Base-by-base conservation (phyloP, 495 filamentous ascomycete genomes). In the Letharia columbiana region DNA sequence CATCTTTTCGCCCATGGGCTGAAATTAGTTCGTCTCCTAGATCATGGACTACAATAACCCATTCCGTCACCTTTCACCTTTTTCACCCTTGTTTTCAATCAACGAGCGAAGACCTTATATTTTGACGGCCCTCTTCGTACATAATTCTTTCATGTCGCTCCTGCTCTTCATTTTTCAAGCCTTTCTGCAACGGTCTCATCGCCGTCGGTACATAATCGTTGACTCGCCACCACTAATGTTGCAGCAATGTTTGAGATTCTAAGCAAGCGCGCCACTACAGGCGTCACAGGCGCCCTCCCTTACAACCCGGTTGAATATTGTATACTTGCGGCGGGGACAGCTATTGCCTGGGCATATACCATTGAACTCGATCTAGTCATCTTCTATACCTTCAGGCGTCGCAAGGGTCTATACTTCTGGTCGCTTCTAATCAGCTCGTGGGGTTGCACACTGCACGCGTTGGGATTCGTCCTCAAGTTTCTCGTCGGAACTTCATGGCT, bases 391-490 rank as follows among this genome's bases (percentile, higher is more conserved):
- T 82, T 83, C 67, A 72, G 75, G 33, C 74, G 75, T 58, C 79
- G 80, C 56, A 73, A 67, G 15, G 81, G 81, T 6, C 62, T 80
- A 2, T 80, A 80, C 74, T 87, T 86, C 70, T 86, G 83, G 82
- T 78, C 80, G 45, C 74, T 83, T 60, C 69, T 84, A 10, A 68
- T 85, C 49, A 77, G 77, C 6, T 81, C 82, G 0, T 76, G 81
- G 68, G 86, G 85, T 47, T 76, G 88, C 28, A 73, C 83, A 18
- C 77, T 83, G 8, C 84, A 87, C 69, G 78, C 80, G 5, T 64
- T 86, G 28, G 87, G 85, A 10, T 86, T 86, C 71, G 70, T 89
- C 35, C 75, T 88, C 68, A 85, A 85, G 64, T 85, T 83, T 71
- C 85, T 86, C 69, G 72, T 81, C 57, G 64, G 63, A 3, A 58